phyloP scores from a whole-genome alignment of 176 grass and related monocot genomes.

The Cenchrus fungigraminus region DNA sequence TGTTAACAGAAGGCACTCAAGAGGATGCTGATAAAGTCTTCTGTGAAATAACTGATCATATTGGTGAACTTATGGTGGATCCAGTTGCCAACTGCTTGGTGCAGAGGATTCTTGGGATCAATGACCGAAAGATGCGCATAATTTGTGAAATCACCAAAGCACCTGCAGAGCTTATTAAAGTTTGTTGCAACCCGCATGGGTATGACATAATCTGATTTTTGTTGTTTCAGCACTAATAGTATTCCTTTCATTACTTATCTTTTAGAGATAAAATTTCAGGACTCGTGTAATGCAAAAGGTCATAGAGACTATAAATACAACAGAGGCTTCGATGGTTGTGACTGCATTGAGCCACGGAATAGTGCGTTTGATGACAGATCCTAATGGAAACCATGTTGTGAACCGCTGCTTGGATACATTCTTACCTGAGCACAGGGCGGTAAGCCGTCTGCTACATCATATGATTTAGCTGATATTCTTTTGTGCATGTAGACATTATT shows the following conservation, averaged over 20 bases:
- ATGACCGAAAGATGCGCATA: constrained; percentile 58
- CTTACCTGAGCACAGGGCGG: constrained; percentile 60
- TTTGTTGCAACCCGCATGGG: constrained; percentile 86
- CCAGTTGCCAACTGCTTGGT: constrained; percentile 76
- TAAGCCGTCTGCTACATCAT: constrained; percentile 38
- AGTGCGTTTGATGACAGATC: constrained; percentile 68
- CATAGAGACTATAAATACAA: constrained; percentile 63
- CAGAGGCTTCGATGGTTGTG: constrained; percentile 53
- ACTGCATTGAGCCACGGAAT: constrained; percentile 58
- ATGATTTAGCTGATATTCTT: constrained; percentile 29
- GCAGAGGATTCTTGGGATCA: constrained; percentile 71
- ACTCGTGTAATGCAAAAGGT: constrained; percentile 85
- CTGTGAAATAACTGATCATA: constrained; percentile 62
- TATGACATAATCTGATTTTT: constrained; percentile 50
- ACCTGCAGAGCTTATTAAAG: constrained; percentile 56
- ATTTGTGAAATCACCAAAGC: constrained; percentile 71
- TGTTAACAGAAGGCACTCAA: constrained; percentile 63
- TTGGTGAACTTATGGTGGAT: constrained; percentile 79
- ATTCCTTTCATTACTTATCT: constrained; percentile 25
- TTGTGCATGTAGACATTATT: not conserved
- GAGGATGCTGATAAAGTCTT: constrained; percentile 65
- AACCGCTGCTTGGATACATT: constrained; percentile 67
- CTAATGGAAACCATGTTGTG: constrained; percentile 77
- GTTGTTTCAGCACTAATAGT: constrained; percentile 10
- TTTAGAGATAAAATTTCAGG: constrained; percentile 46